These are phyloP conservation scores for Lepiota venenata DNA, from an alignment of 768 basidiomycete species.

Conservation along the genomic window DNA sequence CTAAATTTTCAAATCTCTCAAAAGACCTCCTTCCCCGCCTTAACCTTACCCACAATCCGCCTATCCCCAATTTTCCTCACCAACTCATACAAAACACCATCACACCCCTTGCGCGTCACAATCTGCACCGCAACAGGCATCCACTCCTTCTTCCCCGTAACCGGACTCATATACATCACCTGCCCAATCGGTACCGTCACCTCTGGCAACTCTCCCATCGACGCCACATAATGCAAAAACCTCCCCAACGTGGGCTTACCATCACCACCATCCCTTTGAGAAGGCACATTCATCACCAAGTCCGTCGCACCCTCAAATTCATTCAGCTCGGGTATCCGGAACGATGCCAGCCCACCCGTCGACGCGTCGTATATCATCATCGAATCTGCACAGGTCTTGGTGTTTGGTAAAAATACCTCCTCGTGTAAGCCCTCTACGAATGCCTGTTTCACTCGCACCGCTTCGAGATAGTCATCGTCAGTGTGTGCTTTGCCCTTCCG, in stretches of 20 bases:
- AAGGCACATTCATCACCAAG: slow-evolving; percentile 21
- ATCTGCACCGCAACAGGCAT: slow-evolving; percentile 35
- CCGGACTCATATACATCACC: slow-evolving; percentile 30
- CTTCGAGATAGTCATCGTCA: slow-evolving; percentile 22
- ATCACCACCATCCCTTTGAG: background rate
- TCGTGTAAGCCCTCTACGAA: slow-evolving; percentile 23
- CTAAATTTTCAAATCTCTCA: too few relatives aligned
- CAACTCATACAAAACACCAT: slow-evolving; percentile 29
- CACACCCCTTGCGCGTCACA: slow-evolving; percentile 31
- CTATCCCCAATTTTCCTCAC: slow-evolving; percentile 24
- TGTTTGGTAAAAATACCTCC: slow-evolving; percentile 26
- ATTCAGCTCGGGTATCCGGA: slow-evolving; percentile 32
- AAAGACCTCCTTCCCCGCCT: slow-evolving; percentile 18
- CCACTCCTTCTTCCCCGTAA: slow-evolving; percentile 29
- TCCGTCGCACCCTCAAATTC: slow-evolving; percentile 25
- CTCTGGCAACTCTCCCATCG: slow-evolving; percentile 36
- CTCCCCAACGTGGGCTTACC: slow-evolving; percentile 17
- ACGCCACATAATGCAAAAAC: slow-evolving; percentile 31
- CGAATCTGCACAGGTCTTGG: slow-evolving; percentile 29
- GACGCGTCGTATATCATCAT: slow-evolving; percentile 35
- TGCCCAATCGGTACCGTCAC: slow-evolving; percentile 34
- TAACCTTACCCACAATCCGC: slow-evolving; percentile 22
- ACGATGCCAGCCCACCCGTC: slow-evolving; percentile 31
- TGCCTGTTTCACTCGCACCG: slow-evolving; percentile 22
- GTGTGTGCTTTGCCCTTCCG: slow-evolving; percentile 21